phyloP scores from a whole-genome alignment of 2,329 filamentous ascomycete genomes.

The Whalleya microplaca region DNA sequence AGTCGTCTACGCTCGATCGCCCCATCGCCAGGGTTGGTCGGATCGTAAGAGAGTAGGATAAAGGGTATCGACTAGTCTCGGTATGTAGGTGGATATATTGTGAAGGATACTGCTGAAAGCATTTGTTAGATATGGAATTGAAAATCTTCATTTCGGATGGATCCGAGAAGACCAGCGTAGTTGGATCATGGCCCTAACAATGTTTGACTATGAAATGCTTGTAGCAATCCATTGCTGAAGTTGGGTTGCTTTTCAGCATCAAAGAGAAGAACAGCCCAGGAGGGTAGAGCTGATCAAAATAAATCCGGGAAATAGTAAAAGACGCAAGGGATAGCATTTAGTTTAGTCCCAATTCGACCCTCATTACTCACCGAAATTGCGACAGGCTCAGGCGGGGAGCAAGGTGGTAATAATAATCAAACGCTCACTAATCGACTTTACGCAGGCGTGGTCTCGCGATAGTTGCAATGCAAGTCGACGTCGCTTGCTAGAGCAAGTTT shows the following conservation, averaged over 20 bases:
- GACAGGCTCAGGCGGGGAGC: not conserved
- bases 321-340: slow-evolving; percentile 13
- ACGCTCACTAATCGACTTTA: not conserved
- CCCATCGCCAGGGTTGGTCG: slow-evolving; percentile 13
- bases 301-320: not conserved
- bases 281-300: not conserved
- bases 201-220: not conserved
- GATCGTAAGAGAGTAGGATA: slow-evolving; percentile 3
- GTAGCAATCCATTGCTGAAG: not conserved
- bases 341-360: not conserved
- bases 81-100: slow-evolving; percentile 15
- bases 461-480: slow-evolving; percentile 1
- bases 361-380: slow-evolving; percentile 2
- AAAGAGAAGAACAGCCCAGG: not conserved
- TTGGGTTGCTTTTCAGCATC: not conserved
- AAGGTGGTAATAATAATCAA: slow-evolving; percentile 1
- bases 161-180: not conserved
- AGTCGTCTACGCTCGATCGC: not conserved
- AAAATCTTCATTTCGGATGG: slow-evolving; percentile 3
- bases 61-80: slow-evolving; percentile 6
- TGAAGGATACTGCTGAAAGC: slow-evolving; percentile 11
- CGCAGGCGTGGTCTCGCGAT: not conserved
- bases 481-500: slow-evolving; percentile 5
- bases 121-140: slow-evolving; percentile 10
- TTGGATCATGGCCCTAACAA: not conserved